Evolutionary conservation across 2,329 filamentous ascomycete genomes (phyloP), one percentile per base, ranked within the genome.

Genomic region (Microdochium bolleyi): DNA sequence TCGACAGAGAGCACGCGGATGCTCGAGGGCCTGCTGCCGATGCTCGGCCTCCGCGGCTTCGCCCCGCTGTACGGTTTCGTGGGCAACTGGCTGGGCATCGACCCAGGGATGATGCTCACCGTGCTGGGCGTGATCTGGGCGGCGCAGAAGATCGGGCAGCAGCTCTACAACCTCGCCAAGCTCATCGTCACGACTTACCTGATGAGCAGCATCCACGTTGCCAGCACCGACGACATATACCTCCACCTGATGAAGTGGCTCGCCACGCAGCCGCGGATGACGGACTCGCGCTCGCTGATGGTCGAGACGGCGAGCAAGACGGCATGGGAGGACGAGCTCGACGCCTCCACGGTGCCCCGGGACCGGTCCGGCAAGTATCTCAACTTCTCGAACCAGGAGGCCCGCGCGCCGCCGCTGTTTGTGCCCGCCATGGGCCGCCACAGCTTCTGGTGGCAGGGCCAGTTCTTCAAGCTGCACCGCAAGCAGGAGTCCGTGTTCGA

Each of bases 341-440:
- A 66, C 44, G 68, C 58, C 34, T 58, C 66, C 9, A 56, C 60
- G 37, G 60, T 69, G 4, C 58, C 65, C 52, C 62, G 59, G 25
- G 64, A 66, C 34, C 46, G 54, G 34, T 59, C 62, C 1, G 64
- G 67, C 2, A 68, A 66, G n/a, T 81, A 78, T 58, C 74, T 82
- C 50, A 84, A 84, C 62, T 83, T 83, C 64, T 79, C 79, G 3
- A 79, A 77, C 55, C 77, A 82, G 55, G 76, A 79, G 55, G 76
- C 77, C 11, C 75, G 74, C 62, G 70, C 73, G 67, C 71, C 72
- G 9, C 78, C 79, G 1, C 71, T 75, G 32, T 83, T 75, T 56
- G 73, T 79, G 1, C 80, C 80, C 0, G 78, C 79, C 3, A 63
- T 80, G 54, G 79, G 80, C 8, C 58, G 65, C 2, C 80, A 81